Evolutionary conservation across 169 alveolate species (phyloP).

Genomic region (Eimeria necatrix): DNA sequence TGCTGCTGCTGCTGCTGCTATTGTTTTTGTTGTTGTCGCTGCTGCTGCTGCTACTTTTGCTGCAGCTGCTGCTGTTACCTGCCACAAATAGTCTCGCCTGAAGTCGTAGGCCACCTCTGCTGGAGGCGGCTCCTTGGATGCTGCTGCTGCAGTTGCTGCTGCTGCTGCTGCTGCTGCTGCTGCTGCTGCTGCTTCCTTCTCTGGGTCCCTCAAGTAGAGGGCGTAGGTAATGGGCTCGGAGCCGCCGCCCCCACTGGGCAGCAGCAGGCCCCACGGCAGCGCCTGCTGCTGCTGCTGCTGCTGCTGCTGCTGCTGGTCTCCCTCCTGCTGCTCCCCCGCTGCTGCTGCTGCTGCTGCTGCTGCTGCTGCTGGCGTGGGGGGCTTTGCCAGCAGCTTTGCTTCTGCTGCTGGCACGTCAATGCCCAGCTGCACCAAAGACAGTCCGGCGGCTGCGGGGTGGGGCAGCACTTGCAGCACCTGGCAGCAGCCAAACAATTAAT

Average conservation of each 20-base stretch:
- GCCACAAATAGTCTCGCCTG: conserved; percentile 17
- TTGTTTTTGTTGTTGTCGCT: neutral
- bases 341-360: neutral
- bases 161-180: conserved; percentile 39
- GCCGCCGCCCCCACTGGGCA: neutral
- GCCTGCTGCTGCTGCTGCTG: conserved; percentile 38
- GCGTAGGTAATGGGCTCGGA: neutral
- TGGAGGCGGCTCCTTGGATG: neutral
- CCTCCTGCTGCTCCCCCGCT: neutral
- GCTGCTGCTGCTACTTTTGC: neutral
- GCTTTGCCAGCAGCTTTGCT: too few species aligned
- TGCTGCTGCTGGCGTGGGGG: neutral
- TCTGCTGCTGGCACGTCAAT: too few species aligned
- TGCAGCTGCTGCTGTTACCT: neutral
- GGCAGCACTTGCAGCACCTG: too few species aligned
- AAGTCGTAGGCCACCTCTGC: neutral
- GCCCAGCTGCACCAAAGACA: too few species aligned
- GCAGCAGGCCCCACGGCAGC: conserved; percentile 32
- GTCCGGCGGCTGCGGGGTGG: too few species aligned
- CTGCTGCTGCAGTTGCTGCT: too few species aligned
- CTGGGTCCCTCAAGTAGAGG: neutral
- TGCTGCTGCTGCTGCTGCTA: conserved; percentile 2
- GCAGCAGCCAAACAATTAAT: too few species aligned
- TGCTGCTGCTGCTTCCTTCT: neutral
- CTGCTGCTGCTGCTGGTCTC: neutral